These are phyloP conservation scores for Leucosporidium scottii DNA, from an alignment of 768 basidiomycete species.

Conservation along the genomic window DNA sequence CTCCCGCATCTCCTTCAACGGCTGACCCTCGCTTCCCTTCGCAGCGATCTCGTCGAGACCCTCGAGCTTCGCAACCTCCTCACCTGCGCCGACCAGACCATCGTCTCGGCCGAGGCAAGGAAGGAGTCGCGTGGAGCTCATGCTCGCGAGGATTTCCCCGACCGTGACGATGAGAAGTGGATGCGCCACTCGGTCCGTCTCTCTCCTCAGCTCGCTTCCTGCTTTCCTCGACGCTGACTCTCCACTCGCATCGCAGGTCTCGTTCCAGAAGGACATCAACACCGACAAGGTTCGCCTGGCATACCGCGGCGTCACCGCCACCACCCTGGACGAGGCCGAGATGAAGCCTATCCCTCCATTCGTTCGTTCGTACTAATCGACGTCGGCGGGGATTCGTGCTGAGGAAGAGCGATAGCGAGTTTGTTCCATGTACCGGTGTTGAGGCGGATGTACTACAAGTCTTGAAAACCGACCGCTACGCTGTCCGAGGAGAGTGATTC, in stretches of 20 bases:
- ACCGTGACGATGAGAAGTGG: constrained; percentile 92
- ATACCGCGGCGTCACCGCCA: constrained; percentile 78
- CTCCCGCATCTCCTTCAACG: background rate
- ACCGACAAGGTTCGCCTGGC: constrained; percentile 78
- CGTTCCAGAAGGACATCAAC: constrained; percentile 72
- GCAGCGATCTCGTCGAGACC: constrained; percentile 90
- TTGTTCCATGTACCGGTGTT: too few relatives aligned
- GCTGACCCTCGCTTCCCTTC: background rate
- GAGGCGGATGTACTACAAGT: too few relatives aligned
- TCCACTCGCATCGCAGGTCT: constrained; percentile 43
- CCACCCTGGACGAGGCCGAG: constrained; percentile 73
- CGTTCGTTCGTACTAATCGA: constrained; percentile 76
- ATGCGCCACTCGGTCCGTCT: constrained; percentile 57
- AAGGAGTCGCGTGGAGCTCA: constrained; percentile 92
- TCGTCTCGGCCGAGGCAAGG: constrained; percentile 72
- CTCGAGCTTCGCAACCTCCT: constrained; percentile 92
- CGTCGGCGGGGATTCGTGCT: too few relatives aligned
- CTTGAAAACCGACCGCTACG: too few relatives aligned
- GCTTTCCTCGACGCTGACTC: background rate
- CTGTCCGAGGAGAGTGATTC: too few relatives aligned
- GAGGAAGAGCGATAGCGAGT: too few relatives aligned
- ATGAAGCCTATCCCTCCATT: constrained; percentile 85
- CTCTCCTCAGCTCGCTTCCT: too few relatives aligned
- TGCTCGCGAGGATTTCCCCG: constrained; percentile 96
- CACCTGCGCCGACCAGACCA: constrained; percentile 92